Base-by-base conservation (phyloP, 2,329 filamentous ascomycete species). In the Cordyceps fumosorosea region DNA sequence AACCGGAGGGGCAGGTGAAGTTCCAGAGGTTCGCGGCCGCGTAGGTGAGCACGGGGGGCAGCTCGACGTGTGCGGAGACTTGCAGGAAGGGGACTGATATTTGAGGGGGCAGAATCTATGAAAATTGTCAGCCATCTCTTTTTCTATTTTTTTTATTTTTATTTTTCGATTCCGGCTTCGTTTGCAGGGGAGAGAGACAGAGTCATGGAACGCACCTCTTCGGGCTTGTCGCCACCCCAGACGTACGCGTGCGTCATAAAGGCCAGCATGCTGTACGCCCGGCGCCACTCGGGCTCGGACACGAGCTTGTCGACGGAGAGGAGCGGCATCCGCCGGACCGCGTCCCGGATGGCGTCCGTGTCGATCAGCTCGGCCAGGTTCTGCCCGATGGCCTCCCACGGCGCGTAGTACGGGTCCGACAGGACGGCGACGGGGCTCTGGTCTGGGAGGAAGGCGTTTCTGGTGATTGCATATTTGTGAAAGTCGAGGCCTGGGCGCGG, bases 21-120 rank as follows among this genome's bases (percentile, higher is more conserved):
- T 98, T 98, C 93, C 93, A 98, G 14, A 98, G 80, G 67, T 90
- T 92, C 40, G 93, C 80, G 0, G 84, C 90, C 1, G 93, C 90
- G 70, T 96, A 98, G 12, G 93, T 96, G n/a, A 92, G 89, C 0
- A 96, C 90, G 1, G 92, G 89, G 1, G 92, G 93, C 1, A 97
- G 81, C 64, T 93, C 89, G 7, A 97, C 84, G 67, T 88, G 85
- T 14, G 81, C 75, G 60, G 91, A 91, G 11, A 91, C 83, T 53
- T 82, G 71, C 52, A 95, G 80, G 63, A 96, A 87, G 0, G 93
- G 93, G 0, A 91, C 78, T 0, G 91, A 88, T 62, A 98, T 82
- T 56, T 88, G 78, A 0, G 90, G 87, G 0, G 93, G 93, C 1
- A 97, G 75, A 14, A 80, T 70, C 84, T 87, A 24, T n/a, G 1